Percentiles rank a stretch among this genome's conserved stretches.
These are phyloP conservation scores for Penicillium chermesinum DNA, from an alignment of 495 filamentous ascomycete genomes.

Conservation along the genomic window DNA sequence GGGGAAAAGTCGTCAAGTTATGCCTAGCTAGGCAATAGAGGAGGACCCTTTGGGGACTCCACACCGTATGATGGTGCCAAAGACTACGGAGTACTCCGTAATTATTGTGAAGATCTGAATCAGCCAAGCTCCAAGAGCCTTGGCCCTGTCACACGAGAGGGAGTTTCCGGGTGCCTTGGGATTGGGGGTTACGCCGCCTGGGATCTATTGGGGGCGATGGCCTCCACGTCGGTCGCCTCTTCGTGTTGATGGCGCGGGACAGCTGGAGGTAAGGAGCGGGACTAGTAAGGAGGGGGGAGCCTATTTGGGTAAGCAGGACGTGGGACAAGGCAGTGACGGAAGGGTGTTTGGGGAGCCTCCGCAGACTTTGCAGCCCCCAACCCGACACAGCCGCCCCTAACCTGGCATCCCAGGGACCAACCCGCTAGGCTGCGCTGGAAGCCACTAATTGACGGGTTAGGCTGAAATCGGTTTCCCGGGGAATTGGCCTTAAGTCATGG, in stretches of 20 bases:
- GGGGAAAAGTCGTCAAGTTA: background rate
- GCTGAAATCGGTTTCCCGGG: slow-evolving; percentile 3
- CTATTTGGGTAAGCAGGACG: background rate
- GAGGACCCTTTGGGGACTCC: background rate
- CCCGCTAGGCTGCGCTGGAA: background rate
- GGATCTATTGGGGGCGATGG: too few relatives aligned
- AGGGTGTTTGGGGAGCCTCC: background rate
- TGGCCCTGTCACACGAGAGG: background rate
- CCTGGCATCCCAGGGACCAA: background rate
- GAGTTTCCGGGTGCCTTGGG: background rate
- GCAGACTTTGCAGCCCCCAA: too few relatives aligned
- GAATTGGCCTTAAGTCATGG: background rate
- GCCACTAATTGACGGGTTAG: background rate
- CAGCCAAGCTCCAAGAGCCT: background rate
- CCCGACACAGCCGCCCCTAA: background rate
- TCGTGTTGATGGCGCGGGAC: background rate
- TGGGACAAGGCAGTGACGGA: background rate
- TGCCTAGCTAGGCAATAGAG: background rate
- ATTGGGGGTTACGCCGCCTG: background rate
- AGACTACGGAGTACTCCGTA: too few relatives aligned
- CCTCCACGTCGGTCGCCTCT: too few relatives aligned
- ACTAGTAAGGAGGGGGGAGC: background rate
- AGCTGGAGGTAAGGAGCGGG: background rate
- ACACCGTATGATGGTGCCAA: background rate
- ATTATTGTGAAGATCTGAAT: background rate